Evolutionary conservation across 2,329 filamentous ascomycete species (phyloP).

Genomic region (Rachicladosporium sp.): DNA sequence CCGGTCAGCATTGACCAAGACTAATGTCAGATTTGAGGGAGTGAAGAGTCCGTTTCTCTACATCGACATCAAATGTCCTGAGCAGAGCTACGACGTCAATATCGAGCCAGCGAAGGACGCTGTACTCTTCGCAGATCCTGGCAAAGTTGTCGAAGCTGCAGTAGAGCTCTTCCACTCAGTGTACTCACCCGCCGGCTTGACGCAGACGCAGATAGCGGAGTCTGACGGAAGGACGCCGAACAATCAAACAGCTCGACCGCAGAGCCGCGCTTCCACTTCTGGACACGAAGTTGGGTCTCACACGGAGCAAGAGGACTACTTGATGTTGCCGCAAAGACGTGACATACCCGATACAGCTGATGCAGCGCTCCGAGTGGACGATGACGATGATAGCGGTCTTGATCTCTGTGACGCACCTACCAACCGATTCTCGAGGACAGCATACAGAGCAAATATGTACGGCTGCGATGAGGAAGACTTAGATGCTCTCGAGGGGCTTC

Average conservation of each 20-base stretch:
- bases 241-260: too few relatives aligned
- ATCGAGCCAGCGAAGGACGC: slow-evolving; percentile 61
- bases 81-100: slow-evolving; percentile 57
- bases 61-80: slow-evolving; percentile 50
- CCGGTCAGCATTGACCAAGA: slow-evolving; percentile 35
- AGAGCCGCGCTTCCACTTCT: too few relatives aligned
- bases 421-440: neutral
- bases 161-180: slow-evolving; percentile 31
- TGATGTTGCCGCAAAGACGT: too few relatives aligned
- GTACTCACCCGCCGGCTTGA: slow-evolving; percentile 7
- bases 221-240: too few relatives aligned
- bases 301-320: too few relatives aligned
- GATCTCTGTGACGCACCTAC: too few relatives aligned
- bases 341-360: too few relatives aligned
- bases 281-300: too few relatives aligned
- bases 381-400: too few relatives aligned
- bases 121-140: slow-evolving; percentile 52
- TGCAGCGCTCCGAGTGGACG: too few relatives aligned
- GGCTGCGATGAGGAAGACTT: slow-evolving; percentile 25
- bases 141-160: slow-evolving; percentile 30
- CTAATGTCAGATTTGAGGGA: slow-evolving; percentile 13
- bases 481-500: slow-evolving; percentile 10
- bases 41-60: slow-evolving; percentile 48
- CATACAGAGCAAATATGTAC: slow-evolving; percentile 23
- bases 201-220: neutral